Base-by-base conservation (phyloP, 176 grass and related monocot genomes). In the Echinochloa phyllopogon region DNA sequence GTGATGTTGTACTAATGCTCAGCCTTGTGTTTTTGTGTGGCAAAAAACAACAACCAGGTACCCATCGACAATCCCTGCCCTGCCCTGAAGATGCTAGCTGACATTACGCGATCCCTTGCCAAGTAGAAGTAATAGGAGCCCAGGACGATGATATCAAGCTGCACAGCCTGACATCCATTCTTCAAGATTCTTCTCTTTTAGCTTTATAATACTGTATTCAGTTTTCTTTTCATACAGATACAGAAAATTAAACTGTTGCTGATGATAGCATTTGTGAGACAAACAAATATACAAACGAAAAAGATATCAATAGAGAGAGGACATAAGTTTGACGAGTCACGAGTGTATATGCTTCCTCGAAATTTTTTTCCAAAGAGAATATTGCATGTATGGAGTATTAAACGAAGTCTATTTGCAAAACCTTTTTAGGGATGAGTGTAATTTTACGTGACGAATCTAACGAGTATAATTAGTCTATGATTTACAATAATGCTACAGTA, bases 41-140 rank as follows among this genome's bases (percentile, higher is more conserved):
- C 85, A 93, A 33, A 33, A 33, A 33, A 72, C 89, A 6, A 74
- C 17, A 36, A 37, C 10, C 71, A 98, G 95, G 91, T 98, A 76
- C 95, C 95, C n/a, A 84, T 93, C 15, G 95, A 98, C 81, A 94
- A 98, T 69, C 95, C 95, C 81, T 98, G 95, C 84, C 51, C 90
- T 84, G 90, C 95, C 24, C 82, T 98, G 64, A 88, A 93, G 83
- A 93, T 98, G 93, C 29, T 98, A 47, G 79, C 65, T 78, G 89
- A 92, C 33, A 92, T 98, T 74, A 93, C 93, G 47, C 82, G 77
- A 62, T 92, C 91, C 75, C 85, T 88, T 84, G 85, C 87, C 78
- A 78, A 24, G 40, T 91, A 85, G 66, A 52, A 83, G 11, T 8
- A 33, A 15, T 5, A 71, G 15, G 20, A 57, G 5, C 4, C 1